Evolutionary conservation across 2,329 filamentous ascomycete genomes (phyloP).

Genomic region (Paraconiothyrium brasiliense): DNA sequence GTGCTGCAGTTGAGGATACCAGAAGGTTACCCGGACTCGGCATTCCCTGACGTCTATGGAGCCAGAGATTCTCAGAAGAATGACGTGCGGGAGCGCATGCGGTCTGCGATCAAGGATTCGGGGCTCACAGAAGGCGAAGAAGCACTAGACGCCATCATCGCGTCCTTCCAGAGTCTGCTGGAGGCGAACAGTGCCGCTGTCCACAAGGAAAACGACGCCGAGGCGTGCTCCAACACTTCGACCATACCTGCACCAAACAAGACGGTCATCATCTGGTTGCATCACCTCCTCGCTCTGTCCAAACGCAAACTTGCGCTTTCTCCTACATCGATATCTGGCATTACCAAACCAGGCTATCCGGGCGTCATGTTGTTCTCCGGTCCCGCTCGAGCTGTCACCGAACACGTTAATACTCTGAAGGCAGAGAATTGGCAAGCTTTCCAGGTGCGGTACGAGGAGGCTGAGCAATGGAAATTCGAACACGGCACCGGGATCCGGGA

Average conservation of each 20-base stretch:
- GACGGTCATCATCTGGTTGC: constrained; percentile 57
- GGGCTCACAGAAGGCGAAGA: constrained; percentile 51
- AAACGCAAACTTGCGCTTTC: constrained; percentile 57
- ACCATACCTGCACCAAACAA: constrained; percentile 25
- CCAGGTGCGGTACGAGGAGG: constrained; percentile 54
- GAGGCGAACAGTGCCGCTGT: constrained; percentile 13
- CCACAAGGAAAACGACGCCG: background rate
- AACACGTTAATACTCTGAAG: constrained; percentile 55
- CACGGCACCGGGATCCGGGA: constrained; percentile 54
- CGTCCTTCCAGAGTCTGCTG: constrained; percentile 48
- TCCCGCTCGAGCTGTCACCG: constrained; percentile 46
- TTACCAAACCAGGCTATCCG: constrained; percentile 59
- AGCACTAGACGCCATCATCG: constrained; percentile 54
- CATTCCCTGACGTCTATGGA: constrained; percentile 51
- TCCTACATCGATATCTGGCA: constrained; percentile 49
- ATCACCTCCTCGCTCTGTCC: constrained; percentile 57
- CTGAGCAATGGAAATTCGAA: constrained; percentile 50
- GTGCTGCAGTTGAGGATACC: constrained; percentile 51
- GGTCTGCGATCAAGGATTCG: constrained; percentile 36
- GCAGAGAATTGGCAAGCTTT: constrained; percentile 58
- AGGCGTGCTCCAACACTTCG: background rate
- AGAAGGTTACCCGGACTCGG: constrained; percentile 48
- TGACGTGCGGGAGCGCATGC: constrained; percentile 49
- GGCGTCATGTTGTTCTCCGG: constrained; percentile 57
- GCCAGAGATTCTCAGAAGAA: constrained; percentile 46